These are phyloP conservation scores for Beauveria sp. DNA, from an alignment of 2,329 filamentous ascomycete genomes.

Conservation along the genomic window DNA sequence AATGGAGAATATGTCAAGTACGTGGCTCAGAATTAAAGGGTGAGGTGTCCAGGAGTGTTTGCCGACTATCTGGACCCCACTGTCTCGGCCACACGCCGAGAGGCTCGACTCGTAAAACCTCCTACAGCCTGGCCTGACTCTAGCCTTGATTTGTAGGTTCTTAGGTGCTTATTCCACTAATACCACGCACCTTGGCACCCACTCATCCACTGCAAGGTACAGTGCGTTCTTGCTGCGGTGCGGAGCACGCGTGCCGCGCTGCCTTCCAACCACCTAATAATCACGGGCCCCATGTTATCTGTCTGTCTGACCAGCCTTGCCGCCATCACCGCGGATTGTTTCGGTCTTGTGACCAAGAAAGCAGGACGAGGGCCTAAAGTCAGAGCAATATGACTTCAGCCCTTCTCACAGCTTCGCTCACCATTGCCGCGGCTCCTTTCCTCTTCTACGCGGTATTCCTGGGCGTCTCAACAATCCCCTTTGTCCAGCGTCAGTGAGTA, in stretches of 20 bases:
- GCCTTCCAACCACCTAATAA: neutral
- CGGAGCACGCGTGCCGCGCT: neutral
- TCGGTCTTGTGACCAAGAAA: neutral
- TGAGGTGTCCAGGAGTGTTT: too few relatives aligned
- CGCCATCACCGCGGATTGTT: neutral
- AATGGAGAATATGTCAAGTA: too few relatives aligned
- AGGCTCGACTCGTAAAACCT: too few relatives aligned
- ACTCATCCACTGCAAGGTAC: neutral
- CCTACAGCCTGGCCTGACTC: too few relatives aligned
- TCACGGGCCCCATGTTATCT: neutral
- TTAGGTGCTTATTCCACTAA: neutral
- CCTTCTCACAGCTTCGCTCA: constrained; percentile 29
- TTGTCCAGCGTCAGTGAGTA: constrained; percentile 71
- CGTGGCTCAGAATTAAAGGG: neutral
- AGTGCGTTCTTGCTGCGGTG: neutral
- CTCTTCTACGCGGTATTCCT: constrained; percentile 61
- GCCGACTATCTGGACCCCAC: too few relatives aligned
- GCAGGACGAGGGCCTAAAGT: neutral
- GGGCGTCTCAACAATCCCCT: constrained; percentile 57
- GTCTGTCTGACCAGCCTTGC: neutral
- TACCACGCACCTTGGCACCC: neutral
- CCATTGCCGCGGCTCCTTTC: constrained; percentile 50
- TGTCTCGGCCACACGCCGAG: too few relatives aligned
- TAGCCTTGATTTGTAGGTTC: too few relatives aligned
- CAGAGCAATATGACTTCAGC: neutral